phyloP scores from a whole-genome alignment of 116 monocot species.

The Trichopus zeylanicus region DNA sequence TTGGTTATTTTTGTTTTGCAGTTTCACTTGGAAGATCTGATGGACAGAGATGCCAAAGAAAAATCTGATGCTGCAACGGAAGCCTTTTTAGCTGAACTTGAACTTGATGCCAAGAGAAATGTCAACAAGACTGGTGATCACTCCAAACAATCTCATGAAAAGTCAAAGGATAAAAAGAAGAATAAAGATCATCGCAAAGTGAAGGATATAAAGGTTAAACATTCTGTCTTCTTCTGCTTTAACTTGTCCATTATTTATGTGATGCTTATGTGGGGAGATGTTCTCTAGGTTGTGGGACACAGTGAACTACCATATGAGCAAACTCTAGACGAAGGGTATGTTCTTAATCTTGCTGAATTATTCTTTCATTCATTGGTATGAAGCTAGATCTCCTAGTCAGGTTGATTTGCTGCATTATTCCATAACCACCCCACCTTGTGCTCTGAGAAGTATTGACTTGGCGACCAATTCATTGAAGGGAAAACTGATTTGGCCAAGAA shows the following conservation, averaged over 20 bases:
- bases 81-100: conserved; percentile 92
- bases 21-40: conserved; percentile 66
- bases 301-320: conserved; percentile 23
- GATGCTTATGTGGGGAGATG: conserved; percentile 10
- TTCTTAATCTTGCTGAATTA: not conserved
- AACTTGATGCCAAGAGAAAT: conserved; percentile 65
- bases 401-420: too few species aligned
- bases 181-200: conserved; percentile 57
- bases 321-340: conserved; percentile 44
- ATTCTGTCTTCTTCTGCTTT: conserved; percentile 2
- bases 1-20: conserved; percentile 14
- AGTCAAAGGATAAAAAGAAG: conserved; percentile 81
- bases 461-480: too few species aligned
- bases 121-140: conserved; percentile 31
- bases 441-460: too few species aligned
- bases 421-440: too few species aligned
- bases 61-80: conserved; percentile 90
- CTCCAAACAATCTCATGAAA: conserved; percentile 55
- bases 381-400: too few species aligned
- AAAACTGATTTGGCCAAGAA: too few species aligned
- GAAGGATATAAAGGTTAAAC: conserved; percentile 53
- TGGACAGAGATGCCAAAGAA: conserved; percentile 87
- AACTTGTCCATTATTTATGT: not conserved
- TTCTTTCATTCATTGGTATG: too few species aligned
- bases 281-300: conserved; percentile 30